Base-by-base conservation (phyloP, 768 basidiomycete species). In the Leccinum imitatum region DNA sequence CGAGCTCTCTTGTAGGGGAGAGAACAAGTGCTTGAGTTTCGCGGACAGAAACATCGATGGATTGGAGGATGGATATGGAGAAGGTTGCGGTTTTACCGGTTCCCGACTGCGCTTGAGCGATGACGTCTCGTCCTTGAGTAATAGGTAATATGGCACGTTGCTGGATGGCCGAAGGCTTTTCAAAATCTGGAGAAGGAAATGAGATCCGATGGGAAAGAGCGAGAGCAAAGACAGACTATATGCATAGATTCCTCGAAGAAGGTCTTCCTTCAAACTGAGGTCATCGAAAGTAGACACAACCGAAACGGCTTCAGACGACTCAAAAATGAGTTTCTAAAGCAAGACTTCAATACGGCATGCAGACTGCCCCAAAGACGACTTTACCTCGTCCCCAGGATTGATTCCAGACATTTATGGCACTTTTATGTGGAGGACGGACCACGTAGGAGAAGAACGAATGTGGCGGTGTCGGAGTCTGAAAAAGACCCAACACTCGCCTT, bases 51-150 rank as follows among this genome's bases (percentile, higher is more conserved):
- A 92, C 87, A 75, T 99, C 96, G 85, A 99, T 97, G 64, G 93
- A 93, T 74, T 99, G 96, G 56, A 99, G 87, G 75, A 97, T 93
- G 66, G 95, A 91, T 73, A 99, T 97, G 66, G 95, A 95, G 79
- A 98, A 98, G 19, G 96, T 97, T 6, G 96, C 96, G 10, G 96
- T 99, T 92, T 98, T 99, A 84, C 96, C 96, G 39, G 96, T 98
- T 73, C 96, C 96, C 35, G 95, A 97, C 79, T 98, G 96, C 47
- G 96, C 96, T 80, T 98, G 96, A 37, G 96, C 96, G 74, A 99
- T 98, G 61, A 98, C 96, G 83, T 98, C 96, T 65, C 95, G 88
- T 30, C 93, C 93, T 79, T 93, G 90, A 53, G 87, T 92, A 72
- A 99, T 96, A 54, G 96, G 96, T 60, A 96, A 80, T 76, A 99